Percentiles rank a stretch among this genome's conserved stretches.
These are phyloP conservation scores for Leccinum truebloodii DNA, from an alignment of 768 basidiomycete genomes.

Conservation along the genomic window DNA sequence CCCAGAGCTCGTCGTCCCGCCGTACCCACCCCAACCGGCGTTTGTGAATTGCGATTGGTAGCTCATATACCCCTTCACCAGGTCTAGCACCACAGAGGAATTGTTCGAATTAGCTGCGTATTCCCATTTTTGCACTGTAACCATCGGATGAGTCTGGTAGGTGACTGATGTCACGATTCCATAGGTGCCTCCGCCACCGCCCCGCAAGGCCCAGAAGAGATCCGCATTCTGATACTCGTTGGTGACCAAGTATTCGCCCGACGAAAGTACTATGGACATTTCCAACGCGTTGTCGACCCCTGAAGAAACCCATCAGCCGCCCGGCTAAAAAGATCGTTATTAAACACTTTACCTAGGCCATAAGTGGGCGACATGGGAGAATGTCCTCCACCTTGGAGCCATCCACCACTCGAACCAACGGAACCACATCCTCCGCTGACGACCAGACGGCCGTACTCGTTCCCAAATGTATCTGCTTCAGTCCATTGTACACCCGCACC, in stretches of 20 bases:
- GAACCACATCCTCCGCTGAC: background rate
- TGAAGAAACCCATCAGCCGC: background rate
- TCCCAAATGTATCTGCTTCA: background rate
- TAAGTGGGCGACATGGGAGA: background rate
- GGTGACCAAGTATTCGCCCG: background rate
- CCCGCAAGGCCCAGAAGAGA: background rate
- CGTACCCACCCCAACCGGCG: constrained; percentile 38
- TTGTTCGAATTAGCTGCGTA: background rate
- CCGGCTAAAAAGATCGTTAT: background rate
- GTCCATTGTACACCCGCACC: background rate
- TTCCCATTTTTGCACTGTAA: background rate
- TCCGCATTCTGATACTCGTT: background rate
- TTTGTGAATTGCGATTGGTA: constrained; percentile 25
- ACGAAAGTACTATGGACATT: background rate
- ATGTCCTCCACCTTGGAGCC: background rate
- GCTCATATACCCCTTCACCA: background rate
- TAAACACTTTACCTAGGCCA: background rate
- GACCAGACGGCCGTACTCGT: background rate
- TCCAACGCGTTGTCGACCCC: background rate
- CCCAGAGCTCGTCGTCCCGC: too few species aligned
- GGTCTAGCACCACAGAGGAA: background rate
- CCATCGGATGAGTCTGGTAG: background rate
- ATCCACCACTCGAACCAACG: background rate
- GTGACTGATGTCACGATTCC: constrained; percentile 1
- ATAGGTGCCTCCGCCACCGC: background rate